Base-by-base conservation (phyloP, 1,284 basidiomycete species). In the Wallemia ichthyophaga region DNA sequence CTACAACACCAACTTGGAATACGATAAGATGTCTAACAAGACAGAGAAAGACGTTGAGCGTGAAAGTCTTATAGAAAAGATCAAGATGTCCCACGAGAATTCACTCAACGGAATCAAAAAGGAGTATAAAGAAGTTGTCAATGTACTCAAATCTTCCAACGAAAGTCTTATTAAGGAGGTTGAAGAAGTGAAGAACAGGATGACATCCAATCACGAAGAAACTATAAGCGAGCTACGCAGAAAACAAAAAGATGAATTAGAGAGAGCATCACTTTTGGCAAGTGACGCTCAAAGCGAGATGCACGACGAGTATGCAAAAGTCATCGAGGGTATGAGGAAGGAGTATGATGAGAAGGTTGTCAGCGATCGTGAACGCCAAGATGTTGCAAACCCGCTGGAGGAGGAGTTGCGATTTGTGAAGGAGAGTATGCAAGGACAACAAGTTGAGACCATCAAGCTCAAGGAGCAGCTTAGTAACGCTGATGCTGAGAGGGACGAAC, bases 211-310 rank as follows among this genome's bases (percentile, higher is more conserved):
- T 48, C 63, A 64, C 53, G 58, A 57, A 25, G 57, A 25, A 0
- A 31, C 59, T 1, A 21, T 63, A 54, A 48, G 32, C 21, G 27
- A 25, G 2, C 19, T 58, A n/a, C 53, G 58, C 17, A 54, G 48
- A 32, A 57, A 28, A 24, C 58, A 59, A 23, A 24, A 25, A 21
- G 55, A 53, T 1, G 55, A 27, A 11, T 26, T 59, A 15, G 27
- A 62, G n/a, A 32, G 25, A 1, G 37, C 64, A 11, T 60, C 55
- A 2, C 17, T 28, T 15, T 32, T 61, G 15, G 61, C 62, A 25
- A 58, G 27, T 2, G 32, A 57, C 1, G 26, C 27, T 2, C 25
- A 60, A 15, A 27, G n/a, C 1, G 24, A 48, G 2, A 25, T 60
- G 2, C 56, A 57, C 25, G 26, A 60, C 13, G 60, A 62, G 21